Evolutionary conservation across 306 rosid genomes (phyloP).

Genomic region (Vigna radiata): DNA sequence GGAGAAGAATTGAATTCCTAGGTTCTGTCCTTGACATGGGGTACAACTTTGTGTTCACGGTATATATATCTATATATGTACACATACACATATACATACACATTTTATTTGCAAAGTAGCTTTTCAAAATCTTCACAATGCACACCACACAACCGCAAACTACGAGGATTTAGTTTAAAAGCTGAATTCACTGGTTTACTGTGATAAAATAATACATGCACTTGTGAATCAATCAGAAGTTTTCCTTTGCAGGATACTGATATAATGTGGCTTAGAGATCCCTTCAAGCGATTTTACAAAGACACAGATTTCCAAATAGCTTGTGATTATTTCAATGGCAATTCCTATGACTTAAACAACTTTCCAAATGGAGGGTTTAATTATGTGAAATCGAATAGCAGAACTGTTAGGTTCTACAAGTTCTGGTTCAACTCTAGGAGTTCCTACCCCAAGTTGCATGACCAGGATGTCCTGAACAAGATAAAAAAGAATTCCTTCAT

Average conservation of each 20-base stretch:
- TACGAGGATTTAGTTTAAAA: neutral
- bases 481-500: conserved; percentile 58
- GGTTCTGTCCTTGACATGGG: conserved; percentile 69
- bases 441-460: conserved; percentile 54
- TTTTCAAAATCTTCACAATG: neutral
- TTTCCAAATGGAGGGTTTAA: conserved; percentile 77
- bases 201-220: too few species aligned
- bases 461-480: conserved; percentile 80
- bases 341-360: conserved; percentile 54
- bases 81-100: too few species aligned
- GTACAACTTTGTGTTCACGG: conserved; percentile 85
- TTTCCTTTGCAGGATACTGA: conserved; percentile 67
- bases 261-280: conserved; percentile 88
- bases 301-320: conserved; percentile 87
- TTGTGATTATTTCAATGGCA: conserved; percentile 61
- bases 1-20: conserved; percentile 76
- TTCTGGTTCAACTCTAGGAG: conserved; percentile 70
- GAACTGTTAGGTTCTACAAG: conserved; percentile 68
- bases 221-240: neutral
- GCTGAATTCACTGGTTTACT: neutral
- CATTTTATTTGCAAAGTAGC: neutral
- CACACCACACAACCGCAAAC: neutral
- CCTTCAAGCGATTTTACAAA: conserved; percentile 60
- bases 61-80: conserved; percentile 28
- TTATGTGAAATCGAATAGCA: conserved; percentile 64